Base-by-base conservation (phyloP, 2,329 filamentous ascomycete genomes). In the Drechslerella coelobrocha region DNA sequence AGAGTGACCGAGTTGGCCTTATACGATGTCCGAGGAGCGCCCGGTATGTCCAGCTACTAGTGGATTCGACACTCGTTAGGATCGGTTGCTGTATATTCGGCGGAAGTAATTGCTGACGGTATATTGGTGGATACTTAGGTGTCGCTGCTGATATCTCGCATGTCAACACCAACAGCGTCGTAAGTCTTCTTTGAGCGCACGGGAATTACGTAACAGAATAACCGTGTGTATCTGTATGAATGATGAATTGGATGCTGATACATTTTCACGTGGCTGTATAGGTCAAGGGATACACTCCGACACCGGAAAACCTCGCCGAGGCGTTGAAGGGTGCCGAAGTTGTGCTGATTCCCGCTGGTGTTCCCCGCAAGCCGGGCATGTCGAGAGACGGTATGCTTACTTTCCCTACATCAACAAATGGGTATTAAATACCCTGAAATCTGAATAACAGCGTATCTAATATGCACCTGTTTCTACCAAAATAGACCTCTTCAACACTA, bases 321-420 rank as follows among this genome's bases (percentile, higher is more conserved):
- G 89, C 88, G 78, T 87, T 99, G 81, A 89, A 90, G 83, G 92
- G 86, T 79, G 84, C 92, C 78, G 92, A 97, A 82, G 88, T 99
- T 77, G 91, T 99, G 79, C 87, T 99, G 79, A 97, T 99, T 81
- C 94, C 94, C 79, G 94, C 94, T 78, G 94, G 94, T 85, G 93
- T 99, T 76, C 94, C 94, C 79, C 92, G 94, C 84, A 97, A 97
- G 88, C 94, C 94, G 81, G 94, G 94, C 83, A 99, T 99, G 94
- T 96, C 90, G 83, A 92, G 94, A 85, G 94, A 99, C 83, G 86
- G 86, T 88, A 83, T 73, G 82, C 14, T 45, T 23, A 19, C 26
- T 41, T 8, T 6, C 3, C 19, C 24, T 24, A 21, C 5, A 61
- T 17, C 45, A n/a, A 14, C 23, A 7, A 55, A 53, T 19, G 8